phyloP scores from a whole-genome alignment of 1,139 yeast species.

The Nematodospora anomalae region DNA sequence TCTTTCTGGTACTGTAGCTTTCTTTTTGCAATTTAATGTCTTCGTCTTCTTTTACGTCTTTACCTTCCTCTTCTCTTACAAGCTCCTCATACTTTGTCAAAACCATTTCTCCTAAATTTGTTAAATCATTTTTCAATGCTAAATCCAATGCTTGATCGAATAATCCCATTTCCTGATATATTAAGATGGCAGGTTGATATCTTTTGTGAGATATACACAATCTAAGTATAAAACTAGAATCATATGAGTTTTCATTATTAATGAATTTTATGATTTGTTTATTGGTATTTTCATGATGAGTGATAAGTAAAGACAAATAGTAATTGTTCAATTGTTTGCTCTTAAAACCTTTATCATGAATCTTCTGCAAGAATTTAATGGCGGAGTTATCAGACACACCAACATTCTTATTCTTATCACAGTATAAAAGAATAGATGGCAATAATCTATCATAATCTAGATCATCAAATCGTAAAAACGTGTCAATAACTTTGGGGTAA shows the following conservation, averaged over 20 bases:
- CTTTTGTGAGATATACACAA: slow-evolving; percentile 63
- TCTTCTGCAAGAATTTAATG: slow-evolving; percentile 59
- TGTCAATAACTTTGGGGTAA: slow-evolving; percentile 63
- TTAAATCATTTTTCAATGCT: slow-evolving; percentile 63
- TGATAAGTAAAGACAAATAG: slow-evolving; percentile 67
- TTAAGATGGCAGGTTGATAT: slow-evolving; percentile 64
- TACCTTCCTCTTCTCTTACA: slow-evolving; percentile 17
- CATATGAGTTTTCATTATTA: slow-evolving; percentile 39
- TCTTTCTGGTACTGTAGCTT: slow-evolving; percentile 54
- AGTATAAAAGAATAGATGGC: slow-evolving; percentile 75
- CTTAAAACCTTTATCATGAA: slow-evolving; percentile 52
- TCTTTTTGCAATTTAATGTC: slow-evolving; percentile 35
- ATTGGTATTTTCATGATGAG: slow-evolving; percentile 38
- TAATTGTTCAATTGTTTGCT: slow-evolving; percentile 67
- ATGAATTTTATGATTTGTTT: slow-evolving; percentile 32
- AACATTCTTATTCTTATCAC: slow-evolving; percentile 39
- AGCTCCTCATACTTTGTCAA: slow-evolving; percentile 34
- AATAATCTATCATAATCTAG: slow-evolving; percentile 61
- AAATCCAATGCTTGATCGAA: slow-evolving; percentile 80
- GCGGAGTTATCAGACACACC: slow-evolving; percentile 56
- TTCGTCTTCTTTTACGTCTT: too few species aligned
- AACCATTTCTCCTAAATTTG: slow-evolving; percentile 54
- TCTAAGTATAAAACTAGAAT: slow-evolving; percentile 73
- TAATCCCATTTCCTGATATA: slow-evolving; percentile 61
- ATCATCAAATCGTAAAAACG: slow-evolving; percentile 65